Evolutionary conservation across 129 eudicot species (phyloP).

Genomic region (Artemisia argyi): DNA sequence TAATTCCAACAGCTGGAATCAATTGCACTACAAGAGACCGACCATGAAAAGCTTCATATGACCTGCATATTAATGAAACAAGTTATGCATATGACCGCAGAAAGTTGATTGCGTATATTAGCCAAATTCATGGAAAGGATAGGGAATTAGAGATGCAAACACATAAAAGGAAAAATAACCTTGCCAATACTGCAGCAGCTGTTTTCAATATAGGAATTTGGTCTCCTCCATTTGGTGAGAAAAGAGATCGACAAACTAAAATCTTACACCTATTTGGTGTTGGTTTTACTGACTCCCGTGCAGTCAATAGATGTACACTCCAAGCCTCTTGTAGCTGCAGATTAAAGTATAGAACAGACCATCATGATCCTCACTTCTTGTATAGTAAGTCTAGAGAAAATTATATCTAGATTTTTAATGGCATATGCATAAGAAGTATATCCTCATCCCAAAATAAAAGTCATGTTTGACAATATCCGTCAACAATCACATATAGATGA

Average conservation of each 20-base stretch:
- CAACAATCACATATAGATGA: conserved; percentile 20
- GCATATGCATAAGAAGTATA: conserved; percentile 23
- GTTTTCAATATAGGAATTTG: conserved; percentile 47
- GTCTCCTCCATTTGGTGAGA: conserved; percentile 61
- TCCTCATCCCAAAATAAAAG: conserved; percentile 11
- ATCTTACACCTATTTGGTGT: conserved; percentile 44
- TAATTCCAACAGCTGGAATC: conserved; percentile 68
- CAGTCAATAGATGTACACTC: conserved; percentile 47
- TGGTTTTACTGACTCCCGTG: conserved; percentile 31
- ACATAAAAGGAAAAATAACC: conserved; percentile 34
- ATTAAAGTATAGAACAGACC: conserved; percentile 17
- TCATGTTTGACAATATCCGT: not conserved
- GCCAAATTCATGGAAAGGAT: not conserved
- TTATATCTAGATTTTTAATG: conserved; percentile 6
- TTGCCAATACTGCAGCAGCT: conserved; percentile 52
- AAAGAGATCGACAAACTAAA: conserved; percentile 56
- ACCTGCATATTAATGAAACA: conserved; percentile 43
- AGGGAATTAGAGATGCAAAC: conserved; percentile 8
- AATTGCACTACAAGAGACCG: conserved; percentile 54
- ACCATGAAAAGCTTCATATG: conserved; percentile 49
- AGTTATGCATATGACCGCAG: conserved; percentile 5
- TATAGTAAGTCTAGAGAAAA: not conserved
- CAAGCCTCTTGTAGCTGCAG: conserved; percentile 62
- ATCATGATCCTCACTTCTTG: conserved; percentile 16
- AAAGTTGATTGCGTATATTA: conserved; percentile 7